Evolutionary conservation across 75 land plant species (phyloP).

Genomic region (Picea sitchensis): DNA sequence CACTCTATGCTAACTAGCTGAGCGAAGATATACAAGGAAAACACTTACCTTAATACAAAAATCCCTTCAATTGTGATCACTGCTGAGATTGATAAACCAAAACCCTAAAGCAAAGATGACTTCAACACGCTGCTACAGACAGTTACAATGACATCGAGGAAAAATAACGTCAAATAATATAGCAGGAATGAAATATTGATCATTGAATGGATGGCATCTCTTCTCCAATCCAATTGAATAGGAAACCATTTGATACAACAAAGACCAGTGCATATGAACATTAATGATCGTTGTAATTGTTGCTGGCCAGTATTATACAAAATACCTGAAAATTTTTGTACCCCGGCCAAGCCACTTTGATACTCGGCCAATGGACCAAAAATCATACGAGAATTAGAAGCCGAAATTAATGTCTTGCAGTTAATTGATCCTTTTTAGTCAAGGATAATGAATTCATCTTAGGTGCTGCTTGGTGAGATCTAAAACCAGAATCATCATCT

Average conservation of each 20-base stretch:
- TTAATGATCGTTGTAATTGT: not conserved
- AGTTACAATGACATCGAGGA: too few species aligned
- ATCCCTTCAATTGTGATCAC: too few species aligned
- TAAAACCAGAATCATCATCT: slow-evolving; percentile 17
- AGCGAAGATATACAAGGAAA: too few species aligned
- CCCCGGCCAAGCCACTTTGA: not conserved
- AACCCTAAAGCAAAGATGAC: too few species aligned
- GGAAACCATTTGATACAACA: not conserved
- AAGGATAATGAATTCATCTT: slow-evolving; percentile 22
- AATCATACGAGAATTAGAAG: slow-evolving; percentile 6
- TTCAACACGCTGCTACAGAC: too few species aligned
- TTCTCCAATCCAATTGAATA: not conserved
- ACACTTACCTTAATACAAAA: too few species aligned
- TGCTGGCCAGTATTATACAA: slow-evolving; percentile 10
- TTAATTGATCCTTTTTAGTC: slow-evolving; percentile 14
- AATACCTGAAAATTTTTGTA: not conserved
- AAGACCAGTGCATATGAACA: not conserved
- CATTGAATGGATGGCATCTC: not conserved
- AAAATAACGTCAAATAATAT: too few species aligned
- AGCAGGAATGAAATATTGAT: too few species aligned
- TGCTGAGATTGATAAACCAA: too few species aligned
- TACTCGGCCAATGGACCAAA: not conserved
- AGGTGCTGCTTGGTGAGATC: slow-evolving; percentile 10
- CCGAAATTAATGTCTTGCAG: slow-evolving; percentile 20
- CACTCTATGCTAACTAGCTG: too few species aligned